Conservation (phyloP, 2,329 filamentous ascomycete genomes). For the Fusarium denticulatum region DNA sequence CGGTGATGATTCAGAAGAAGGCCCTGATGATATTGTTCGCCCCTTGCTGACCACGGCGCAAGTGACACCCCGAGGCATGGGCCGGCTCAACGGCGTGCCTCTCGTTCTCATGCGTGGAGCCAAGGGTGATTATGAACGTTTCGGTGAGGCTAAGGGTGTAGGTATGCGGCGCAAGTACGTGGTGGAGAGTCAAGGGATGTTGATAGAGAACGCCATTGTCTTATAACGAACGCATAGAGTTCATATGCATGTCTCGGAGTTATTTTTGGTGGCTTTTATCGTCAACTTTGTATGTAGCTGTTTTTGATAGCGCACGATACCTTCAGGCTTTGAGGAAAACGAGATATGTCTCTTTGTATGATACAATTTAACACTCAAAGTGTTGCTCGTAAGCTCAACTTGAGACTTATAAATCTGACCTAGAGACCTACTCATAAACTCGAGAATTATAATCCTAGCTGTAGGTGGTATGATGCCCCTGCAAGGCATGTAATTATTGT, state of each 20-base stretch:
- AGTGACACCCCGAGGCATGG: constrained; percentile 73
- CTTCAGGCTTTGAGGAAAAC: neutral
- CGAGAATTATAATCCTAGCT: neutral
- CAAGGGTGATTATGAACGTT: constrained; percentile 65
- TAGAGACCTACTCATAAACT: neutral
- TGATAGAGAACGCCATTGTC: constrained; percentile 82
- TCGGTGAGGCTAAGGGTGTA: constrained; percentile 72
- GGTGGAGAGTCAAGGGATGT: constrained; percentile 81
- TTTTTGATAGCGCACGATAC: neutral
- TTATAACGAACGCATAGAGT: constrained; percentile 43
- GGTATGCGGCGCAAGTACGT: constrained; percentile 82
- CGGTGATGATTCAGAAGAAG: constrained; percentile 45
- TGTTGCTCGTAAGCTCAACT: neutral
- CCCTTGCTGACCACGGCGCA: constrained; percentile 83
- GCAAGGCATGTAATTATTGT: neutral
- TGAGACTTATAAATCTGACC: neutral
- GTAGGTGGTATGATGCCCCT: neutral
- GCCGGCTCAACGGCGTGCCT: constrained; percentile 76
- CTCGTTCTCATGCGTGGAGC: constrained; percentile 86
- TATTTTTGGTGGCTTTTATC: constrained; percentile 19
- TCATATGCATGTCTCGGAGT: constrained; percentile 39
- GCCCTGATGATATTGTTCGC: constrained; percentile 49
- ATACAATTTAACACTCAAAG: neutral
- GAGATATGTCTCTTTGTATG: neutral
- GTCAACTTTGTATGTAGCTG: neutral